A percentile compares a stretch with the other conserved stretches of the same genome.
phyloP scores from a whole-genome alignment of 1,284 basidiomycete genomes.

The Paramarasmius palmivorus region DNA sequence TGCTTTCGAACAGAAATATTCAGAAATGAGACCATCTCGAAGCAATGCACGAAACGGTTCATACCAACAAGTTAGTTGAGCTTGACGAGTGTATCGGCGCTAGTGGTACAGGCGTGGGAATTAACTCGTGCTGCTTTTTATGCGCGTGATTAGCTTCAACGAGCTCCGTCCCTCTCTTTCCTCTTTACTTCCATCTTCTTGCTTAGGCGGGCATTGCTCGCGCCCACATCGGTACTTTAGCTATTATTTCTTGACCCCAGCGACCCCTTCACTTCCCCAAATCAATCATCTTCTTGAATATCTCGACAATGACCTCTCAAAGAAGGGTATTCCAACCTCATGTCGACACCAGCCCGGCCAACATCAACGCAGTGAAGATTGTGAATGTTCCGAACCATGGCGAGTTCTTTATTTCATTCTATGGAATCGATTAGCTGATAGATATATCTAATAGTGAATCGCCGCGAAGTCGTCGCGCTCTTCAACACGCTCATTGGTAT shows the following conservation, averaged over 20 bases:
- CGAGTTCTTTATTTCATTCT: conserved; percentile 20
- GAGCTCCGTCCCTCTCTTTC: conserved; percentile 1
- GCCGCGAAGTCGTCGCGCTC: conserved; percentile 52
- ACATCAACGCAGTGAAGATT: conserved; percentile 41
- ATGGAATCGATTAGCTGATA: conserved; percentile 1
- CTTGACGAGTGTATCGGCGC: no score
- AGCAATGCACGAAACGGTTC: no score
- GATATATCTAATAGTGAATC: conserved; percentile 32
- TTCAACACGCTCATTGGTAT: conserved; percentile 60
- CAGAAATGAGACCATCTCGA: no score
- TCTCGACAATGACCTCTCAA: conserved; percentile 10
- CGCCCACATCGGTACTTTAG: conserved; percentile 12
- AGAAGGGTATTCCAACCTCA: conserved; percentile 15
- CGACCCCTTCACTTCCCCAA: conserved; percentile 17
- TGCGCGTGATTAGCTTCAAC: neutral
- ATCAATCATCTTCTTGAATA: conserved; percentile 11
- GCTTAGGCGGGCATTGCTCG: conserved; percentile 17
- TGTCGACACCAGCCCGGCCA: conserved; percentile 12
- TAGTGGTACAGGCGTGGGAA: no score
- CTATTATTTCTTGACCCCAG: conserved; percentile 19
- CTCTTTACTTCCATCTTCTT: conserved; percentile 20
- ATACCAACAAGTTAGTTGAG: no score
- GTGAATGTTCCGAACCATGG: conserved; percentile 43
- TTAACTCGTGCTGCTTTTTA: no score
- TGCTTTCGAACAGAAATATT: no score